Evolutionary conservation across 768 basidiomycete species (phyloP).

Genomic region (Termitomyces sp.): DNA sequence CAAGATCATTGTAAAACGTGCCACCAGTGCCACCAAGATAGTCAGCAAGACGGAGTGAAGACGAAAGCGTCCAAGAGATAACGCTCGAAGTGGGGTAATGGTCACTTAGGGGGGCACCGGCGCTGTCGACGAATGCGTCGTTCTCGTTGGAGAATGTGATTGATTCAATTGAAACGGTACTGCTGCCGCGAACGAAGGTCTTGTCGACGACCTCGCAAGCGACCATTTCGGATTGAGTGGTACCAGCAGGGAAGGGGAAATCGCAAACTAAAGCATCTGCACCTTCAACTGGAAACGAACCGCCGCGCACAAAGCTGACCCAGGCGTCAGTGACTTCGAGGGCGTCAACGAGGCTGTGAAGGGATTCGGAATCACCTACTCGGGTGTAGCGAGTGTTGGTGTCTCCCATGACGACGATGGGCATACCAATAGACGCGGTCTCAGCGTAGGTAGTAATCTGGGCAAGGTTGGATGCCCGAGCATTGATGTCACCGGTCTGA

Average conservation of each 20-base stretch:
- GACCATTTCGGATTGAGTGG: conserved; percentile 18
- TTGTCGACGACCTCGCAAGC: conserved; percentile 35
- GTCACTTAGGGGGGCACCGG: conserved; percentile 27
- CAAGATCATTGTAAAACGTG: conserved; percentile 24
- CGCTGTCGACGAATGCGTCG: conserved; percentile 21
- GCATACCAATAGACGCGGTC: conserved; percentile 25
- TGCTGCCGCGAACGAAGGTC: conserved; percentile 23
- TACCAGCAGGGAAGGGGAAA: conserved; percentile 25
- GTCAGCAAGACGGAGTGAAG: conserved; percentile 24
- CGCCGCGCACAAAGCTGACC: conserved; percentile 22
- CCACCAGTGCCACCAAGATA: conserved; percentile 28
- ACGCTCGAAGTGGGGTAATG: conserved; percentile 27
- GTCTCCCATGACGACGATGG: conserved; percentile 31
- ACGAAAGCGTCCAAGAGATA: conserved; percentile 24
- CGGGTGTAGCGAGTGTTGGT: conserved; percentile 32
- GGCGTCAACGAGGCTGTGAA: conserved; percentile 16
- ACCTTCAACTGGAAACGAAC: conserved; percentile 21
- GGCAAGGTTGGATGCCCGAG: conserved; percentile 25
- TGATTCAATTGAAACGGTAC: conserved; percentile 16
- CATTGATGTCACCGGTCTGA: conserved; percentile 24
- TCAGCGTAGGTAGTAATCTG: conserved; percentile 24
- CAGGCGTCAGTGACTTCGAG: conserved; percentile 24
- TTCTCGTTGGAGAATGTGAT: conserved; percentile 26
- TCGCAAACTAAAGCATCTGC: conserved; percentile 22
- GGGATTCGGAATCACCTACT: conserved; percentile 20